Evolutionary conservation across 768 basidiomycete species (phyloP).

Genomic region (Kondoa malvinella): DNA sequence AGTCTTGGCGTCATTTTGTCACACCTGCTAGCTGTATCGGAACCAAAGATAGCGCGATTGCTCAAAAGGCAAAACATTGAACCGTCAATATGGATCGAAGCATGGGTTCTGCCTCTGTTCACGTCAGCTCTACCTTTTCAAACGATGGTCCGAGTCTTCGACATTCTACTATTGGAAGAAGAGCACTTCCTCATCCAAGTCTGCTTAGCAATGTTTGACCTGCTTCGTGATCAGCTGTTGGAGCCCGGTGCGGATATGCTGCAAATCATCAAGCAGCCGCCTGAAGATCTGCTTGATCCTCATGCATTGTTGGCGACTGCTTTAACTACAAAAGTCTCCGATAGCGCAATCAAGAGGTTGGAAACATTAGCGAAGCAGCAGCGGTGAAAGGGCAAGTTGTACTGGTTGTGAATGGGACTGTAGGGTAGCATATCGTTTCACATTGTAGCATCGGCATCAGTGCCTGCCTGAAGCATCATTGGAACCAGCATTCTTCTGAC

Average conservation of each 20-base stretch:
- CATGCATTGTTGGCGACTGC: slow-evolving; percentile 7
- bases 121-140: neutral
- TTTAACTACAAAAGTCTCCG: slow-evolving; percentile 13
- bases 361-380: neutral
- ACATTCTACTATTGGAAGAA: slow-evolving; percentile 2
- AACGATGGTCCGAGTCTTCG: slow-evolving; percentile 4
- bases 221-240: slow-evolving; percentile 12
- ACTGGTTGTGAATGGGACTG: too few relatives aligned
- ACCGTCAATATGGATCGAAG: neutral
- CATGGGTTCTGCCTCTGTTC: neutral
- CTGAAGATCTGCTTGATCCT: slow-evolving; percentile 6
- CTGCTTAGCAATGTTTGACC: slow-evolving; percentile 14
- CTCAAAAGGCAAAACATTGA: neutral
- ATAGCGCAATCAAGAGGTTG: slow-evolving; percentile 3
- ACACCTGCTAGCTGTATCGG: slow-evolving; percentile 9
- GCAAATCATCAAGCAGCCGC: neutral
- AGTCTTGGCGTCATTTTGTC: slow-evolving; percentile 7
- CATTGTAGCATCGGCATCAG: too few relatives aligned
- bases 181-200: slow-evolving; percentile 13
- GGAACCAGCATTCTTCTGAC: too few relatives aligned
- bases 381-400: too few relatives aligned
- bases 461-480: too few relatives aligned
- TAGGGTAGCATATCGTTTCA: too few relatives aligned
- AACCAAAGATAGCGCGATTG: slow-evolving; percentile 3
- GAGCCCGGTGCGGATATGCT: neutral